These are phyloP conservation scores for Viola odorata DNA, from an alignment of 345 rosid genomes.

Conservation along the genomic window DNA sequence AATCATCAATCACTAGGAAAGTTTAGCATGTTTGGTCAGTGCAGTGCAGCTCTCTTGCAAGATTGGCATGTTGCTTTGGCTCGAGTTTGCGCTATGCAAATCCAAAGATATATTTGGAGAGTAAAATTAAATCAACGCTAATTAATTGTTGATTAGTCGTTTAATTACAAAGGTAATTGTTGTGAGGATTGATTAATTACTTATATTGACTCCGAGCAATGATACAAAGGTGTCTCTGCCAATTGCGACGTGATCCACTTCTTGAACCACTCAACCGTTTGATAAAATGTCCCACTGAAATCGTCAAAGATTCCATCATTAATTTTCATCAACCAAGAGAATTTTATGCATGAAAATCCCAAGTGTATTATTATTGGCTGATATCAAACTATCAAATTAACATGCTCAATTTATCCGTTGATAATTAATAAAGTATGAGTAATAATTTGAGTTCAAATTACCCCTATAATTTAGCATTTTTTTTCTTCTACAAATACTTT, in stretches of 20 bases:
- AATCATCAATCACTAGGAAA: too few species aligned
- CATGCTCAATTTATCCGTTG: too few species aligned
- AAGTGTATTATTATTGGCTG: too few species aligned
- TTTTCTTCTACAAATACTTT: too few species aligned
- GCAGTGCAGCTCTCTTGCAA: slow-evolving; percentile 52
- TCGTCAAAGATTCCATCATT: not conserved
- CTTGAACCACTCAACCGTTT: slow-evolving; percentile 53
- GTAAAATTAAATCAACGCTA: too few species aligned
- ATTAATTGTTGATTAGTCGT: not conserved
- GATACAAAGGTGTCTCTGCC: slow-evolving; percentile 74
- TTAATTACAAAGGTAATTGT: too few species aligned
- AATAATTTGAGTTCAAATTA: too few species aligned
- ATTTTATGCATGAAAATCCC: not conserved
- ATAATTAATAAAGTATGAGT: too few species aligned
- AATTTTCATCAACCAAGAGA: not conserved
- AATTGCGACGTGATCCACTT: slow-evolving; percentile 75
- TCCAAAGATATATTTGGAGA: not conserved
- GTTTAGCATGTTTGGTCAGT: too few species aligned
- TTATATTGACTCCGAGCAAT: slow-evolving; percentile 61
- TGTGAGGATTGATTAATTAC: slow-evolving; percentile 5
- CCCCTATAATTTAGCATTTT: too few species aligned
- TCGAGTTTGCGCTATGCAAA: slow-evolving; percentile 40
- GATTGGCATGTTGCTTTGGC: slow-evolving; percentile 52
- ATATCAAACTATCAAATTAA: too few species aligned
- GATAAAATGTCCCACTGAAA: slow-evolving; percentile 93